Evolutionary conservation across 148 eudicot genomes (phyloP).

Genomic region (Amaranthus cruentus): DNA sequence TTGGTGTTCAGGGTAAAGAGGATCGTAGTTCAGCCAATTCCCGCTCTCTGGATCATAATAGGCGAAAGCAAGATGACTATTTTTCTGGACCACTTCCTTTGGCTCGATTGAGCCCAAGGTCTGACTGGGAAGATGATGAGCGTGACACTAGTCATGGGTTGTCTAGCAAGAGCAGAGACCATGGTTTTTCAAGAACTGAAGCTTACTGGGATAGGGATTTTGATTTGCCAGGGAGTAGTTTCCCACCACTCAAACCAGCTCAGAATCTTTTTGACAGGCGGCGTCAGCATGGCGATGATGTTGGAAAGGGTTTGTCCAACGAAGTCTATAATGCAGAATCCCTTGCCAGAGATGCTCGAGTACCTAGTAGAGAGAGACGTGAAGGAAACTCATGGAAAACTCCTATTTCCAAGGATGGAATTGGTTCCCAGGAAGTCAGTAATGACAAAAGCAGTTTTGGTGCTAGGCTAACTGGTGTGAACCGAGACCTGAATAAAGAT

Average conservation of each 20-base stretch:
- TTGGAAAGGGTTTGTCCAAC: slow-evolving; percentile 43
- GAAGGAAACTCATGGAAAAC: slow-evolving; percentile 53
- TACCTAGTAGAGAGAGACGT: slow-evolving; percentile 45
- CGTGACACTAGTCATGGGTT: slow-evolving; percentile 85
- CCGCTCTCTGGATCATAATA: slow-evolving; percentile 30
- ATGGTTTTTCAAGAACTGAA: slow-evolving; percentile 50
- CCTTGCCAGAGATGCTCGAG: slow-evolving; percentile 35
- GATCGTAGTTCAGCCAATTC: slow-evolving; percentile 32
- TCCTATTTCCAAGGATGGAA: slow-evolving; percentile 37
- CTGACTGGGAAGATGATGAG: slow-evolving; percentile 99
- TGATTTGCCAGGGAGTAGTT: slow-evolving; percentile 63
- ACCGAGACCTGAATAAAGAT: slow-evolving; percentile 37
- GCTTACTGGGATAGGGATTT: slow-evolving; percentile 81
- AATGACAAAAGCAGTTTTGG: slow-evolving; percentile 27
- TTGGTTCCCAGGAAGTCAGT: slow-evolving; percentile 30
- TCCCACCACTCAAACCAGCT: slow-evolving; percentile 55
- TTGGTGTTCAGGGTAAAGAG: slow-evolving; percentile 28
- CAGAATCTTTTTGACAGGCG: slow-evolving; percentile 49
- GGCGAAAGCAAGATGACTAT: slow-evolving; percentile 47
- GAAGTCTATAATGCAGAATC: slow-evolving; percentile 56
- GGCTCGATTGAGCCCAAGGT: slow-evolving; percentile 75
- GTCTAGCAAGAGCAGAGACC: slow-evolving; percentile 52
- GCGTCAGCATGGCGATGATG: slow-evolving; percentile 56
- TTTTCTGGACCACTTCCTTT: slow-evolving; percentile 69
- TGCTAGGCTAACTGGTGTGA: slow-evolving; percentile 34